A percentile compares a stretch with the other conserved stretches of the same genome.
phyloP scores from a whole-genome alignment of 352 stramenopile genomes.

The Pythium aquatile region DNA sequence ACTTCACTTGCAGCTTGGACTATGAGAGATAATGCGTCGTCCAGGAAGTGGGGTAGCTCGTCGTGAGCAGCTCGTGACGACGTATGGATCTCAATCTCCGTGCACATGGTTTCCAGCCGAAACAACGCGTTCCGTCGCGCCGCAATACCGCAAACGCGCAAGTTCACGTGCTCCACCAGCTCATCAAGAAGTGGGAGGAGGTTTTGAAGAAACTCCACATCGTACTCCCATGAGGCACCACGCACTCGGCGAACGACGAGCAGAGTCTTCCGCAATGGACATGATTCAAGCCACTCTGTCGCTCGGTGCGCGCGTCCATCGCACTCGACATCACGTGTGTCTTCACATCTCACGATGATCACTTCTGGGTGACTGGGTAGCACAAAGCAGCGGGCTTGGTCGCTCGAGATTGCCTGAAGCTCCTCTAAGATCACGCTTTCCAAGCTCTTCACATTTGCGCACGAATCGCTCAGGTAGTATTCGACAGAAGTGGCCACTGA shows the following conservation, averaged over 20 bases:
- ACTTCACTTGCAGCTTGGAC: conserved; percentile 28
- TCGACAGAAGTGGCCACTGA: not conserved
- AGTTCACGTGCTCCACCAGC: conserved; percentile 44
- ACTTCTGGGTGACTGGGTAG: conserved; percentile 22
- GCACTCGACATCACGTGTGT: conserved; percentile 17
- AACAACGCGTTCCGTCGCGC: conserved; percentile 30
- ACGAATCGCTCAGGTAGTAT: not conserved
- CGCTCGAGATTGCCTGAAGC: not conserved
- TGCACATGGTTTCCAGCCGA: conserved; percentile 25
- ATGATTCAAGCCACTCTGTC: conserved; percentile 2
- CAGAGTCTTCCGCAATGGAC: conserved; percentile 24
- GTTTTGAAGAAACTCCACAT: conserved; percentile 49
- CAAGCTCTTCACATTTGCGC: not conserved
- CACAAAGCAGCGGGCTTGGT: conserved; percentile 10
- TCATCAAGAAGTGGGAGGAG: conserved; percentile 45
- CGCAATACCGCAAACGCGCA: conserved; percentile 47
- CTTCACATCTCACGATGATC: conserved; percentile 18
- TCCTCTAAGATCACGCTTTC: not conserved
- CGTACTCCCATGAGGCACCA: conserved; percentile 52
- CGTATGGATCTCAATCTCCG: conserved; percentile 15
- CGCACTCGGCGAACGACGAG: conserved; percentile 51
- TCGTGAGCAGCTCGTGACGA: conserved; percentile 21
- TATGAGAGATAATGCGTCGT: conserved; percentile 32
- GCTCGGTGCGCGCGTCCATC: not conserved
- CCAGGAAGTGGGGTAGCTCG: conserved; percentile 28